These are phyloP conservation scores for Amanita subjunquillea DNA, from an alignment of 768 basidiomycete genomes.

Conservation along the genomic window DNA sequence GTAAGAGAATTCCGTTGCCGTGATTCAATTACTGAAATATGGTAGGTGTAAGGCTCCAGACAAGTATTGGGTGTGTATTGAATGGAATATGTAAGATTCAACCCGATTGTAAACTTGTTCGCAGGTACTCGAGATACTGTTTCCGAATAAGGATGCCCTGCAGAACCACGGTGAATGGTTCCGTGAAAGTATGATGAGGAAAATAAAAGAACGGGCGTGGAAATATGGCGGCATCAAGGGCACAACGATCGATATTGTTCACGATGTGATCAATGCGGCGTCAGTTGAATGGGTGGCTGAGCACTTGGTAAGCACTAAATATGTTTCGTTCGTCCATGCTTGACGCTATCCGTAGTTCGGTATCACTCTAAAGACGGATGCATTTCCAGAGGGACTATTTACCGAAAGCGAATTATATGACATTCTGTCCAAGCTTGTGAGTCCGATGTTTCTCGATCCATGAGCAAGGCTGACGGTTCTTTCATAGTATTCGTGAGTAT, in stretches of 20 bases:
- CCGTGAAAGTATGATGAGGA: constrained; percentile 14
- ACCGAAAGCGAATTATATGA: constrained; percentile 39
- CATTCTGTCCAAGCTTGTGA: constrained; percentile 26
- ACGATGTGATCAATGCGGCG: constrained; percentile 36
- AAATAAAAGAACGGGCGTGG: constrained; percentile 23
- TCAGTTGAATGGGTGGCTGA: constrained; percentile 18
- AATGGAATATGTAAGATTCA: constrained; percentile 9
- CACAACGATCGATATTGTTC: constrained; percentile 34
- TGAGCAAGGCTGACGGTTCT: not conserved
- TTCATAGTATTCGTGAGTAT: constrained; percentile 2
- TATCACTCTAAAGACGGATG: constrained; percentile 34
- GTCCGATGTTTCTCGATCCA: constrained; percentile 2
- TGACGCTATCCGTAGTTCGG: constrained; percentile 22
- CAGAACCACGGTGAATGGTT: constrained; percentile 20
- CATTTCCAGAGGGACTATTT: constrained; percentile 30
- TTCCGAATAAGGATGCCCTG: constrained; percentile 22
- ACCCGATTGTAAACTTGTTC: not conserved
- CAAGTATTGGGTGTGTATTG: constrained; percentile 23
- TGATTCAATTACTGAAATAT: not conserved
- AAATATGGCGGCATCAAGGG: constrained; percentile 22
- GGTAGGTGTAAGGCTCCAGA: not conserved
- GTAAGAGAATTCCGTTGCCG: constrained; percentile 11
- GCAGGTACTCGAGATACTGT: constrained; percentile 22
- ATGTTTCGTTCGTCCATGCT: not conserved
- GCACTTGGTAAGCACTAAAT: constrained; percentile 3